phyloP scores from a whole-genome alignment of 805 yeast genomes.

The Wickerhamiella occidentalis region DNA sequence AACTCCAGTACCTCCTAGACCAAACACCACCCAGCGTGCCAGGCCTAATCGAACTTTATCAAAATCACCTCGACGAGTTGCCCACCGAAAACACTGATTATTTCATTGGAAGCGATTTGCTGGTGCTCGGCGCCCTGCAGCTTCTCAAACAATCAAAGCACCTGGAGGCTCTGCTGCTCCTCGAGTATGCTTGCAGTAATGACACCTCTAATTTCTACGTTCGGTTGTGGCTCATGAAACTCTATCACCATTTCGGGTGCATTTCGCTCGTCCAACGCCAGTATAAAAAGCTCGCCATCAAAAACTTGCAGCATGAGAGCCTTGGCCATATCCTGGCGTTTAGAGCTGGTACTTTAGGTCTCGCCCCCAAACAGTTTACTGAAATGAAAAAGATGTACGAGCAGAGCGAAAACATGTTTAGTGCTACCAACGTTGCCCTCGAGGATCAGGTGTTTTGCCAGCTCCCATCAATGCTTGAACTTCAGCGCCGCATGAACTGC shows the following conservation, averaged over 20 bases:
- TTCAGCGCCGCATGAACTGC: conserved; percentile 39
- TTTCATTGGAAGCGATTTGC: conserved; percentile 54
- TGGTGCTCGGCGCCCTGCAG: conserved; percentile 42
- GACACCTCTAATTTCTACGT: conserved; percentile 68
- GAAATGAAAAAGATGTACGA: conserved; percentile 40
- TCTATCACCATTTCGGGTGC: conserved; percentile 50
- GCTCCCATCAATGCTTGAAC: conserved; percentile 50
- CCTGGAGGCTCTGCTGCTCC: conserved; percentile 36
- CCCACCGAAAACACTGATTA: conserved; percentile 45
- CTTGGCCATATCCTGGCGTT: conserved; percentile 40
- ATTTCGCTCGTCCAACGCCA: conserved; percentile 39
- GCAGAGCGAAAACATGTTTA: conserved; percentile 39
- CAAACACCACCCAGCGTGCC: conserved; percentile 20
- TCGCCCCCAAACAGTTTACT: conserved; percentile 34
- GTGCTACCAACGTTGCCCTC: conserved; percentile 42
- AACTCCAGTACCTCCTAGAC: conserved; percentile 34
- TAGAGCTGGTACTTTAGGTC: conserved; percentile 34
- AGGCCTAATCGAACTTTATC: conserved; percentile 33
- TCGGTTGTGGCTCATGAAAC: conserved; percentile 54
- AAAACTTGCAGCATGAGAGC: conserved; percentile 66
- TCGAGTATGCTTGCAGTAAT: conserved; percentile 42
- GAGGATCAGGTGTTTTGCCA: conserved; percentile 52
- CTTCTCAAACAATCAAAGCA: conserved; percentile 18
- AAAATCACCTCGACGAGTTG: conserved; percentile 28
- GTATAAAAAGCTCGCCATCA: conserved; percentile 47